phyloP scores from a whole-genome alignment of 768 basidiomycete genomes.

The Stropharia rugosoannulata region DNA sequence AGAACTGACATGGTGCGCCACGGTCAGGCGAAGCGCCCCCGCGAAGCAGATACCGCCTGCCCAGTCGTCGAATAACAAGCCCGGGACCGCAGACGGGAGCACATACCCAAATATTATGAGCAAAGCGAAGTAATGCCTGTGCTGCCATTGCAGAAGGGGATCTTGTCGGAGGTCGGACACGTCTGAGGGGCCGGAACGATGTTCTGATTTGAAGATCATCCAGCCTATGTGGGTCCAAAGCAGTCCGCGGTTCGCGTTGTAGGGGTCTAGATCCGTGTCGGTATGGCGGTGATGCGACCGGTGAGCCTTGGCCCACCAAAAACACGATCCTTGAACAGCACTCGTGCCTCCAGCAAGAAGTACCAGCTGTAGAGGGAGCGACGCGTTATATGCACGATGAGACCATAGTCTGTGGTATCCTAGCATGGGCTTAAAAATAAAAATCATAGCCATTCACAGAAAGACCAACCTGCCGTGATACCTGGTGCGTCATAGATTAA shows the following conservation, averaged over 20 bases:
- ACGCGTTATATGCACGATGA: constrained; percentile 80
- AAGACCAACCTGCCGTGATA: constrained; percentile 46
- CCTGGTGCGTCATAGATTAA: constrained; percentile 27
- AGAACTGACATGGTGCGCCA: constrained; percentile 76
- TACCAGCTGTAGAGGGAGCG: constrained; percentile 65
- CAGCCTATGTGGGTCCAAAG: constrained; percentile 83
- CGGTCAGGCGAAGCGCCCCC: constrained; percentile 65
- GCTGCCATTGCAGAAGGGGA: constrained; percentile 74
- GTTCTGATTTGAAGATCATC: constrained; percentile 76
- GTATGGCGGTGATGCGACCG: constrained; percentile 84
- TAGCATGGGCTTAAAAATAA: constrained; percentile 20
- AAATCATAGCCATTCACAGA: constrained; percentile 1
- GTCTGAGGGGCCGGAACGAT: constrained; percentile 71
- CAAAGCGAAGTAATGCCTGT: constrained; percentile 67
- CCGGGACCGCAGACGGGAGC: constrained; percentile 68
- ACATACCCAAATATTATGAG: constrained; percentile 67
- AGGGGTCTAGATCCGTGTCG: constrained; percentile 85
- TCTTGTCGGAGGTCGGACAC: constrained; percentile 71
- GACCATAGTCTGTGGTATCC: constrained; percentile 88
- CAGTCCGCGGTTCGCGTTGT: constrained; percentile 75
- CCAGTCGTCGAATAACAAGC: constrained; percentile 75
- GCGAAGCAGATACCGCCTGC: constrained; percentile 75
- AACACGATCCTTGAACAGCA: constrained; percentile 84
- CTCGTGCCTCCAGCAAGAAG: constrained; percentile 76
- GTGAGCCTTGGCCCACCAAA: constrained; percentile 85